phyloP scores from a whole-genome alignment of 2,329 filamentous ascomycete species.

The Diaporthe citri region DNA sequence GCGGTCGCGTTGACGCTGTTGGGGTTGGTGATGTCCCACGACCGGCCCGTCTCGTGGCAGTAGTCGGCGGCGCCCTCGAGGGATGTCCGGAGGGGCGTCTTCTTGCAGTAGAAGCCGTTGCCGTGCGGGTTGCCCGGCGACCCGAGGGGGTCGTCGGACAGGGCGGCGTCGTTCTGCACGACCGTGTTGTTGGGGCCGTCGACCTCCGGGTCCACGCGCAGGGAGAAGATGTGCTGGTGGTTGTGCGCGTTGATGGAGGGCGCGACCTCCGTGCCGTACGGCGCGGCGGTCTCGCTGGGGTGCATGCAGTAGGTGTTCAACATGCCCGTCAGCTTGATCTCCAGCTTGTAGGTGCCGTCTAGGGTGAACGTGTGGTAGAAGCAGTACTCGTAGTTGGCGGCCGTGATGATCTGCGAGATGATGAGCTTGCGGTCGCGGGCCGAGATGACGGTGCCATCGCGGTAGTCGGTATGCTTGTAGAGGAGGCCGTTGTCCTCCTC shows the following conservation, averaged over 20 bases:
- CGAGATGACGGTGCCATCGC: constrained; percentile 87
- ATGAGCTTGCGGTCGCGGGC: constrained; percentile 89
- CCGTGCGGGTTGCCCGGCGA: constrained; percentile 88
- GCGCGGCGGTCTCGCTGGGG: constrained; percentile 82
- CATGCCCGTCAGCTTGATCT: constrained; percentile 92
- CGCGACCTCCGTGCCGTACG: constrained; percentile 93
- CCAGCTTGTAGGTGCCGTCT: constrained; percentile 91
- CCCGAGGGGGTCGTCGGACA: constrained; percentile 80
- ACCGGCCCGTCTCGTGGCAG: constrained; percentile 80
- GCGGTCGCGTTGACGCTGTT: constrained; percentile 86
- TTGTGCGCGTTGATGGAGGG: constrained; percentile 93
- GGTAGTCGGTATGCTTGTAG: constrained; percentile 97
- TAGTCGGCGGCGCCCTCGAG: constrained; percentile 82
- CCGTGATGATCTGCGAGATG: constrained; percentile 92
- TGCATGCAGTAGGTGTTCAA: constrained; percentile 91
- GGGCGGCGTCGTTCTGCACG: constrained; percentile 83
- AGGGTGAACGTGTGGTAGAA: constrained; percentile 90
- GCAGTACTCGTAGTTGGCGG: constrained; percentile 93
- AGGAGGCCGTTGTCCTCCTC: constrained; percentile 93
- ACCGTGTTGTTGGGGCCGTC: constrained; percentile 88
- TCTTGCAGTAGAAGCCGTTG: constrained; percentile 89
- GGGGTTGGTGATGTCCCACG: constrained; percentile 92
- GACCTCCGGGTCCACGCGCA: constrained; percentile 88
- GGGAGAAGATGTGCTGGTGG: constrained; percentile 94
- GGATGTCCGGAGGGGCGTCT: constrained; percentile 82